Conservation (phyloP, 306 rosid species). For the Pachyrhizus erosus region DNA sequence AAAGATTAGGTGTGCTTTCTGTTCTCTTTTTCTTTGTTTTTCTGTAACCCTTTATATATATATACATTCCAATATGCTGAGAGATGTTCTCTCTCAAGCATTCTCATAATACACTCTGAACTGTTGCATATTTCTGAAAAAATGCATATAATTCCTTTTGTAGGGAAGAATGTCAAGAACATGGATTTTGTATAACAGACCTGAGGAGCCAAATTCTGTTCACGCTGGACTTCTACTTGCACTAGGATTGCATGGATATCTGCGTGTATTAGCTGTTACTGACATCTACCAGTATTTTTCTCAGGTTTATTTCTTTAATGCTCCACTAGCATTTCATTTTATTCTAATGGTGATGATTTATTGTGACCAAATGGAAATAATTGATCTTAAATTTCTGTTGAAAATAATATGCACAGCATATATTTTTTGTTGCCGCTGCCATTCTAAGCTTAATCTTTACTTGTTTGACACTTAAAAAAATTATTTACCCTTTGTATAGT, state of each 20-base stretch:
- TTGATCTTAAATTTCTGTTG: slow-evolving; percentile 15
- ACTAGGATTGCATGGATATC: slow-evolving; percentile 89
- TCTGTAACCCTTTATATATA: no score
- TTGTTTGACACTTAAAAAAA: neutral
- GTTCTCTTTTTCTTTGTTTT: no score
- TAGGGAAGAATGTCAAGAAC: slow-evolving; percentile 99
- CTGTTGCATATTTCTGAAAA: slow-evolving; percentile 22
- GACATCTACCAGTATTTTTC: slow-evolving; percentile 87
- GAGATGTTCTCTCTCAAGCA: no score
- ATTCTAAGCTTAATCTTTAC: slow-evolving; percentile 4
- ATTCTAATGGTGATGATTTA: slow-evolving; percentile 19
- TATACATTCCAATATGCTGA: no score
- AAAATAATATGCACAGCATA: slow-evolving; percentile 11
- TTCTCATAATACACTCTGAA: no score
- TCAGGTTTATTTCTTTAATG: slow-evolving; percentile 60
- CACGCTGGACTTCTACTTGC: slow-evolving; percentile 98
- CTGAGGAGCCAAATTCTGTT: slow-evolving; percentile 86
- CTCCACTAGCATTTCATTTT: slow-evolving; percentile 21
- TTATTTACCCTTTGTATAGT: slow-evolving; percentile 30
- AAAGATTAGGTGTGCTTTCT: no score
- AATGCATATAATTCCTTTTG: slow-evolving; percentile 43
- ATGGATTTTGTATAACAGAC: slow-evolving; percentile 87
- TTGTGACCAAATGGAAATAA: neutral
- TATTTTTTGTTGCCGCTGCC: slow-evolving; percentile 5
- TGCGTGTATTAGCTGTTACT: slow-evolving; percentile 73